These are phyloP conservation scores for Dillenia turbinata DNA, from an alignment of 164 flowering plant genomes.

Conservation along the genomic window DNA sequence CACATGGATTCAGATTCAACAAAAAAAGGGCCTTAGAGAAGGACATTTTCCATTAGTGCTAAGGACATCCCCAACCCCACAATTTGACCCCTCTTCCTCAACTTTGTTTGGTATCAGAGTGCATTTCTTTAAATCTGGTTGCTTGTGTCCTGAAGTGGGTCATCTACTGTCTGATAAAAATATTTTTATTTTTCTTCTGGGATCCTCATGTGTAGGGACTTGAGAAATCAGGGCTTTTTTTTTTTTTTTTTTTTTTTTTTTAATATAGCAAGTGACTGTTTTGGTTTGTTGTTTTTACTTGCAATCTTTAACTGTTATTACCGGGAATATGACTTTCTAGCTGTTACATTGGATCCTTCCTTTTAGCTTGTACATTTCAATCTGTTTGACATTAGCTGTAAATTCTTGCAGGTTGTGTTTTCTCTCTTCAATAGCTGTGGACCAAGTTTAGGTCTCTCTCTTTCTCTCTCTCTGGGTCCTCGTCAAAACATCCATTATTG, in stretches of 20 bases:
- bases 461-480: too few relatives aligned
- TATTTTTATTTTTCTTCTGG: background rate
- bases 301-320: too few relatives aligned
- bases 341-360: slow-evolving; percentile 9
- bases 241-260: too few relatives aligned
- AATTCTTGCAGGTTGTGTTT: too few relatives aligned
- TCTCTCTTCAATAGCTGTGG: too few relatives aligned
- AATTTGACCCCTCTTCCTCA: slow-evolving; percentile 1
- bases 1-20: slow-evolving; percentile 13
- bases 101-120: slow-evolving; percentile 12
- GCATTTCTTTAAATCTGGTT: slow-evolving; percentile 15
- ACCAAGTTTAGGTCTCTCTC: too few relatives aligned
- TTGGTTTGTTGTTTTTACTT: too few relatives aligned
- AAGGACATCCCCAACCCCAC: slow-evolving; percentile 10
- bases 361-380: too few relatives aligned
- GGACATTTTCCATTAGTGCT: slow-evolving; percentile 18
- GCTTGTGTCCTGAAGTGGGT: slow-evolving; percentile 10
- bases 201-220: background rate
- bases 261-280: too few relatives aligned
- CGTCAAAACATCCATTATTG: too few relatives aligned
- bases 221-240: background rate
- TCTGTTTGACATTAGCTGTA: too few relatives aligned
- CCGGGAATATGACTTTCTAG: background rate
- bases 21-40: slow-evolving; percentile 1
- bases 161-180: slow-evolving; percentile 8